These are phyloP conservation scores for Stagonosporopsis rhizophila DNA, from an alignment of 2,329 filamentous ascomycete genomes.

Conservation along the genomic window DNA sequence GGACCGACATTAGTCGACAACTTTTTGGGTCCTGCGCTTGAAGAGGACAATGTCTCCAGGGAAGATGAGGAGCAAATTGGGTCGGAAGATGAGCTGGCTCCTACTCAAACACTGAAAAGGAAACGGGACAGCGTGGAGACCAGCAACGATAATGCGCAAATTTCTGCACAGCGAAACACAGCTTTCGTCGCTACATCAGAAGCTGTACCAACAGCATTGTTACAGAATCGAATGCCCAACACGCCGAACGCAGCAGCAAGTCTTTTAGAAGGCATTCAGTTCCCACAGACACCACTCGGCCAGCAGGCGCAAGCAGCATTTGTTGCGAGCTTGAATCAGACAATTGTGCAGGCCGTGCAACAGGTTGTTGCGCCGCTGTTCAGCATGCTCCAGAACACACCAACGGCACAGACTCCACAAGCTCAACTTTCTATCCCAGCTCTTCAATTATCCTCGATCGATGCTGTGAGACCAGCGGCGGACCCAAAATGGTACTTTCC, in stretches of 20 bases:
- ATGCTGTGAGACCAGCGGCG: conserved; percentile 31
- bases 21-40: conserved; percentile 40
- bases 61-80: conserved; percentile 19
- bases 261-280: conserved; percentile 28
- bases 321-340: conserved; percentile 31
- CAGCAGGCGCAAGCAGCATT: conserved; percentile 38
- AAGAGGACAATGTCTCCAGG: conserved; percentile 47
- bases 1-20: conserved; percentile 30
- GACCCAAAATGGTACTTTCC: conserved; percentile 41
- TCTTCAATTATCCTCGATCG: conserved; percentile 11
- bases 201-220: background rate
- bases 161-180: background rate
- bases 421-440: conserved; percentile 9
- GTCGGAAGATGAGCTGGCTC: conserved; percentile 43
- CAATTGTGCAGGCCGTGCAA: conserved; percentile 34
- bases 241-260: conserved; percentile 28
- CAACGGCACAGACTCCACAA: conserved; percentile 11
- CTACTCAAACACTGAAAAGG: conserved; percentile 23
- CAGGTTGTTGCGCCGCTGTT: conserved; percentile 35
- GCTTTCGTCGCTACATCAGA: background rate
- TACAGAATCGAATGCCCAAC: conserved; percentile 19
- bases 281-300: conserved; percentile 41
- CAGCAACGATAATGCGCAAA: background rate
- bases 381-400: conserved; percentile 20
- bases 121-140: conserved; percentile 6